Evolutionary conservation across 768 basidiomycete genomes (phyloP).

Genomic region (Tulasnella sp.): DNA sequence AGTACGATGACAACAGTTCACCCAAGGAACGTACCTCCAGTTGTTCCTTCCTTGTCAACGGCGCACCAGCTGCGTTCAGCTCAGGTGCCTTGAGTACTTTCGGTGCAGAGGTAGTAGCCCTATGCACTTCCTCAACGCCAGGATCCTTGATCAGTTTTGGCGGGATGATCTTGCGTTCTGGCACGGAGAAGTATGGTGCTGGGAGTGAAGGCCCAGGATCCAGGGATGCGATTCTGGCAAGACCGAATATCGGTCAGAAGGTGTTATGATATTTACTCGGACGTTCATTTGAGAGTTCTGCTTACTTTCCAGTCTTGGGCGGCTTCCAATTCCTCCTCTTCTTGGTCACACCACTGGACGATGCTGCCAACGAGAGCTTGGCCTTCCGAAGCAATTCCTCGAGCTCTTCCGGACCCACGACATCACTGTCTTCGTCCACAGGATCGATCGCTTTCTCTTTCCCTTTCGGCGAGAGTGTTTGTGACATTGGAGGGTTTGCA

Average conservation of each 20-base stretch:
- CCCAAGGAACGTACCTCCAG: conserved; percentile 44
- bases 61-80: conserved; percentile 48
- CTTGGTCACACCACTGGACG: not conserved
- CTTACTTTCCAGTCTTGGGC: not conserved
- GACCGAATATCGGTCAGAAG: not conserved
- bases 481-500: no score
- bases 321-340: not conserved
- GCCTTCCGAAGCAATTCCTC: conserved; percentile 5
- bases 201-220: conserved; percentile 51
- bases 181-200: conserved; percentile 41
- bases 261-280: not conserved
- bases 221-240: conserved; percentile 41
- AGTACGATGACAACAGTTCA: not conserved
- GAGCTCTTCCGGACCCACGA: not conserved
- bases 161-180: conserved; percentile 32
- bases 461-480: no score
- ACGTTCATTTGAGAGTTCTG: not conserved
- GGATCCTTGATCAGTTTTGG: conserved; percentile 22
- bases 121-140: not conserved
- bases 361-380: conserved; percentile 6
- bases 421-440: not conserved
- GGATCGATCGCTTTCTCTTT: no score
- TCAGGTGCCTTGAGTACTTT: conserved; percentile 34
- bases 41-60: conserved; percentile 58
- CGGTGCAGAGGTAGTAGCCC: not conserved